Conservation (phyloP, 768 basidiomycete genomes). For the Suillus subalutaceus region DNA sequence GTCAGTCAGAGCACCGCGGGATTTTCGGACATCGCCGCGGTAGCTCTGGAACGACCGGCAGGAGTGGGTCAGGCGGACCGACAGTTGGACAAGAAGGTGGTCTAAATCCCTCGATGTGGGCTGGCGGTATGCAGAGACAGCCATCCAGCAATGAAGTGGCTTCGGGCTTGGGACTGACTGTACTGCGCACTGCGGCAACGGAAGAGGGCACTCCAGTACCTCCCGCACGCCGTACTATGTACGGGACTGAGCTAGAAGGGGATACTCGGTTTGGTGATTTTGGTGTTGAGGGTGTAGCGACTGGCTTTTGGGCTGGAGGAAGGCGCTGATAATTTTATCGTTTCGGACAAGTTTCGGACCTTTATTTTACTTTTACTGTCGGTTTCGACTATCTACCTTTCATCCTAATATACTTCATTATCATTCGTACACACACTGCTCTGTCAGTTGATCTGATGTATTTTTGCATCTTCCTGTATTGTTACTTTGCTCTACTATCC, state of each 20-base stretch:
- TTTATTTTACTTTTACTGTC: neutral
- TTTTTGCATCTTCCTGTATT: conserved; percentile 1
- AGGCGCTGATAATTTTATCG: conserved; percentile 36
- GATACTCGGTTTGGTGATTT: conserved; percentile 88
- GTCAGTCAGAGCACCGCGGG: conserved; percentile 35
- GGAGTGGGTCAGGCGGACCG: conserved; percentile 30
- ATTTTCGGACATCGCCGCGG: conserved; percentile 39
- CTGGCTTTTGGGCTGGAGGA: conserved; percentile 65
- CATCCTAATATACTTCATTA: conserved; percentile 6
- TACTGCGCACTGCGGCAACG: conserved; percentile 40
- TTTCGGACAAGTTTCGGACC: neutral
- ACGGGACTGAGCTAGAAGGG: conserved; percentile 79
- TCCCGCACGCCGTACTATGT: conserved; percentile 72
- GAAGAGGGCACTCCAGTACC: conserved; percentile 45
- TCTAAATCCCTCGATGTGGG: conserved; percentile 37
- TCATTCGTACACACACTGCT: conserved; percentile 1
- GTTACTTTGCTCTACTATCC: neutral
- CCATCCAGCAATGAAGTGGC: conserved; percentile 51
- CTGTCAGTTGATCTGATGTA: conserved; percentile 6
- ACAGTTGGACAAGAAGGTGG: conserved; percentile 32
- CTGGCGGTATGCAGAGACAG: conserved; percentile 29
- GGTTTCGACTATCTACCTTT: conserved; percentile 7
- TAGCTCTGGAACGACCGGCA: conserved; percentile 37
- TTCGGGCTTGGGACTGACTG: conserved; percentile 45
- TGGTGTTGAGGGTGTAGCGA: conserved; percentile 77